Base-by-base conservation (phyloP, 345 rosid genomes). In the Bruguiera sexangula region DNA sequence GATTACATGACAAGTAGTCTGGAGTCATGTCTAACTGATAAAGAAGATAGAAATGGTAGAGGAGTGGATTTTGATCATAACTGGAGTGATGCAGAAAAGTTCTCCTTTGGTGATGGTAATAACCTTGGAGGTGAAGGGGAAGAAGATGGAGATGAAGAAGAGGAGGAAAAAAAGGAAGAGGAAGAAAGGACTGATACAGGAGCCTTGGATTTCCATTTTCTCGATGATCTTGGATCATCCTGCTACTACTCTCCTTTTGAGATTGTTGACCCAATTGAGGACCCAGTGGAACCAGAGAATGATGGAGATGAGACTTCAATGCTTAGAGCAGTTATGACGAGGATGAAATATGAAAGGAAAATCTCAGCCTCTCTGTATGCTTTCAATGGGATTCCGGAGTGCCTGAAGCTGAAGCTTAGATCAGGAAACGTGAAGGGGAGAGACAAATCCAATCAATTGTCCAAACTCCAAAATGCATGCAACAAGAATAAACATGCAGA, bases 351-450 rank as follows among this genome's bases (percentile, higher is more conserved):
- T 20, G 94, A 88, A 70, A 73, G 94, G 65, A 86, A 86, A 71
- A 74, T 82, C 73, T 86, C 91, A 6, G 91, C 89, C 70, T 88
- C 94, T 6, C 80, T 86, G 3, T 85, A 86, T 39, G 87, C 91
- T 5, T 86, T 86, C 75, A 80, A 85, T 69, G 89, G 90, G 32
- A 82, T 86, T 69, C 36, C 84, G 2, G 89, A 88, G 76, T 79
- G 88, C 80, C 59, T 88, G 50, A 83, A 69, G 64, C 66, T 82
- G 75, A 79, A 74, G 71, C 69, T 86, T 13, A 78, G 74, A 30
- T 65, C 82, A 27, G 66, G 73, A 60, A 76, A 34, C 22, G 73
- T 2, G 19, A 74, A 60, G 43, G 81, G 67, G 6, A 66, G 67
- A 73, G 74, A 73, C 24, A 71, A 72, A 54, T 68, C 83, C 18